Evolutionary conservation across 2,329 filamentous ascomycete genomes (phyloP).

Genomic region (Bipolaris victoriae): DNA sequence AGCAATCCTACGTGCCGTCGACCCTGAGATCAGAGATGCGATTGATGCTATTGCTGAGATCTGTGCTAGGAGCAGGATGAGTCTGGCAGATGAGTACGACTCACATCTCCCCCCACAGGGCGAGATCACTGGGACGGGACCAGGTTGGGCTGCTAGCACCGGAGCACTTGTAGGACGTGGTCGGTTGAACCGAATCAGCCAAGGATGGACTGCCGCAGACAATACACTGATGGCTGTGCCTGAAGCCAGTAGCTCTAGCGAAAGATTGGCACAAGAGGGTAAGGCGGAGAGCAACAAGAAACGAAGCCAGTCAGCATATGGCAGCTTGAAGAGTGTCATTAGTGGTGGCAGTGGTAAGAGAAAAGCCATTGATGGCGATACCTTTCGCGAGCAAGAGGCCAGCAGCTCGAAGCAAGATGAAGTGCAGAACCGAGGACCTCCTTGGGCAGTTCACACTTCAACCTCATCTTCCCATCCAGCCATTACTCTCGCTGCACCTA

Average conservation of each 20-base stretch:
- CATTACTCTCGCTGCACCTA: constrained; percentile 42
- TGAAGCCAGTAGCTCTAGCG: constrained; percentile 56
- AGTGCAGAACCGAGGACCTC: constrained; percentile 25
- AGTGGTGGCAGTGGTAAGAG: constrained; percentile 44
- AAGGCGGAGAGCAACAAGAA: constrained; percentile 33
- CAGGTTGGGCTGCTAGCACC: constrained; percentile 38
- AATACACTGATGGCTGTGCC: constrained; percentile 55
- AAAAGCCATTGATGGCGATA: constrained; percentile 30
- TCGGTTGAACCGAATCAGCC: constrained; percentile 38
- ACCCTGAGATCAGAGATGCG: constrained; percentile 63
- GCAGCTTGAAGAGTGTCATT: constrained; percentile 49
- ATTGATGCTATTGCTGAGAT: constrained; percentile 69
- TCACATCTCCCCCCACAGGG: constrained; percentile 67
- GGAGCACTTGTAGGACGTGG: constrained; percentile 40
- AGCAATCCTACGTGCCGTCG: constrained; percentile 61
- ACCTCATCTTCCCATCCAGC: constrained; percentile 37
- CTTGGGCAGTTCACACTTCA: constrained; percentile 39
- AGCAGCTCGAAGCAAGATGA: constrained; percentile 17
- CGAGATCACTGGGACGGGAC: constrained; percentile 55
- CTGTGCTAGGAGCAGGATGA: constrained; percentile 65
- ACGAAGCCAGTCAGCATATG: constrained; percentile 47
- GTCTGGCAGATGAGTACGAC: constrained; percentile 67
- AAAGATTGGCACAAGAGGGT: constrained; percentile 45
- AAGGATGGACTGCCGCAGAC: constrained; percentile 45
- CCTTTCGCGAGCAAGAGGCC: constrained; percentile 27